These are phyloP conservation scores for Cyclotella sp. DNA, from an alignment of 108 stramenopile genomes.

Conservation along the genomic window DNA sequence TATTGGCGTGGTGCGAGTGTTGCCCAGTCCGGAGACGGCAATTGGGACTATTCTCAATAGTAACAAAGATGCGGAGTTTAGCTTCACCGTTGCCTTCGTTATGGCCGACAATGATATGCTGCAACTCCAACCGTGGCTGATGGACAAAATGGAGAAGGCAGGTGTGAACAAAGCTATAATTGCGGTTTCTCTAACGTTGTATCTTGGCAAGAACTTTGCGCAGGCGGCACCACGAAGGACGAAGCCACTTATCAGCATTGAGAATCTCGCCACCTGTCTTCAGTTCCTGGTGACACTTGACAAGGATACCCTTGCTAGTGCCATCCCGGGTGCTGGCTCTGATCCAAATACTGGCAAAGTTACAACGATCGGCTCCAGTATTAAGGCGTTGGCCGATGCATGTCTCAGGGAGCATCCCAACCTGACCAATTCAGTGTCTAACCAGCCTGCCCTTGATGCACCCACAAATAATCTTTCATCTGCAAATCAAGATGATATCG, in stretches of 20 bases:
- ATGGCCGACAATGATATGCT: slow-evolving; percentile 88
- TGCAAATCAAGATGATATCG: slow-evolving; percentile 85
- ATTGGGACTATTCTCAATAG: slow-evolving; percentile 72
- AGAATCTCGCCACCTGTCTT: slow-evolving; percentile 71
- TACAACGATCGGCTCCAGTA: slow-evolving; percentile 66
- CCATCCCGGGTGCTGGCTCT: slow-evolving; percentile 46
- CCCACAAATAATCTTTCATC: slow-evolving; percentile 28
- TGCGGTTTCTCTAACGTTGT: slow-evolving; percentile 65
- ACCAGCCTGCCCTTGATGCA: slow-evolving; percentile 8
- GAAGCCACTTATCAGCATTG: slow-evolving; percentile 75
- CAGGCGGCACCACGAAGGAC: slow-evolving; percentile 58
- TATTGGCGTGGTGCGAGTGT: slow-evolving; percentile 73
- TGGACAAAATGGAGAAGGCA: slow-evolving; percentile 63
- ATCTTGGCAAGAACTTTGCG: slow-evolving; percentile 68
- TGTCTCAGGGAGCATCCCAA: slow-evolving; percentile 67
- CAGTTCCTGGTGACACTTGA: slow-evolving; percentile 66
- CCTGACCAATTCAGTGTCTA: slow-evolving; percentile 17
- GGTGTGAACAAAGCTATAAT: slow-evolving; percentile 49
- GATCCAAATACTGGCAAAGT: slow-evolving; percentile 45
- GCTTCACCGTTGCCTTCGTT: slow-evolving; percentile 80
- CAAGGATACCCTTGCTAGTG: slow-evolving; percentile 53
- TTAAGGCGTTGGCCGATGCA: slow-evolving; percentile 73
- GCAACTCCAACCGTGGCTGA: slow-evolving; percentile 77
- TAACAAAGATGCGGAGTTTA: slow-evolving; percentile 85
- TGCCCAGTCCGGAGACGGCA: slow-evolving; percentile 75